Evolutionary conservation across 257 asterid species (phyloP).

Genomic region (Salvia splendens): DNA sequence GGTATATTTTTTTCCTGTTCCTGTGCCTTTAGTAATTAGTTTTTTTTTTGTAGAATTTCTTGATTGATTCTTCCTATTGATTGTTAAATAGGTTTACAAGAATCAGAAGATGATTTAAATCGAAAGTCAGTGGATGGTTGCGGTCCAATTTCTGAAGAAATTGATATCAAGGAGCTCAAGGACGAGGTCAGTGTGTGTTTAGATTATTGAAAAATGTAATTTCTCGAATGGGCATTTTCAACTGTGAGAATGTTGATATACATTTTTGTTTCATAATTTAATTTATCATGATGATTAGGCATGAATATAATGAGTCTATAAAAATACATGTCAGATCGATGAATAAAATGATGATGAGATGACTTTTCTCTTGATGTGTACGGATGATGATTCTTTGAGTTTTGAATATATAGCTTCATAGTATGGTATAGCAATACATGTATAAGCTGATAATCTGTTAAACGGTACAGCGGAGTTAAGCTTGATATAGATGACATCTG

Average conservation of each 20-base stretch:
- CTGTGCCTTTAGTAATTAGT: background rate
- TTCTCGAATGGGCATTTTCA: background rate
- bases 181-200: conserved; percentile 41
- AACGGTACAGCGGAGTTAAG: background rate
- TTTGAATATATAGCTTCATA: conserved; percentile 24
- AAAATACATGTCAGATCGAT: background rate
- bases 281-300: background rate
- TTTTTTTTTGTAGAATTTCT: background rate
- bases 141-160: conserved; percentile 32
- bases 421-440: background rate
- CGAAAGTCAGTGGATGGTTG: conserved; percentile 31
- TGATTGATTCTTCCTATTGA: conserved; percentile 17
- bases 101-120: conserved; percentile 30
- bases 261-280: background rate
- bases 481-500: background rate
- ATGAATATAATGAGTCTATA: background rate
- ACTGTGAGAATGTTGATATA: conserved; percentile 1
- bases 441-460: background rate
- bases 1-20: conserved; percentile 40
- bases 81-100: conserved; percentile 2
- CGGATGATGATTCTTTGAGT: background rate
- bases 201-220: conserved; percentile 1
- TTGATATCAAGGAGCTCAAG: conserved; percentile 39
- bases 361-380: background rate
- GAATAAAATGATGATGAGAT: background rate